Evolutionary conservation across 208 protist genomes (phyloP), one percentile per base, ranked within the genome.

Genomic region (Tritrichomonas musculus): DNA sequence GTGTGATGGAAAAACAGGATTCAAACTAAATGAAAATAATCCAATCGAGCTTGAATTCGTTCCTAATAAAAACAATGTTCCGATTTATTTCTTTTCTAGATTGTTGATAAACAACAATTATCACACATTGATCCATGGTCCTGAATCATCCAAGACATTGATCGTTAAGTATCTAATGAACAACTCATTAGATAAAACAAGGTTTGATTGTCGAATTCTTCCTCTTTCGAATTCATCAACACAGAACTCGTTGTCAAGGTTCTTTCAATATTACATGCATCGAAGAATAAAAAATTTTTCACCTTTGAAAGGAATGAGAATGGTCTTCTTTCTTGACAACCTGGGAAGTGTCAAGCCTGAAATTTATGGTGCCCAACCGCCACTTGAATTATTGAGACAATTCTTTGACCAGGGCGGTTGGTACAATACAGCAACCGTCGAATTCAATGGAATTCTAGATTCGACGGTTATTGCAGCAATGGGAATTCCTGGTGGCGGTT

Each of bases 351-450:
- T 98, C 14, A 97, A 97, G 4, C 95, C 97, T 9, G 98, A 99
- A 95, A 95, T 96, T 72, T 99, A 98, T 94, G 98, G 98, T 44
- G 97, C 98, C 8, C 98, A 98, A 57, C 98, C 98, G 82, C 97
- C 98, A 25, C 97, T 99, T 82, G 98, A 99, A 95, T 95, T 99
- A 27, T 95, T 99, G 8, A 96, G 98, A 4, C 98, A 99, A 96
- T 94, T 99, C 92, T 97, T 99, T 95, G 97, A 98, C 92, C 97
- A 97, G 66, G 96, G 97, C 65, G 98, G 98, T 50, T 99, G 98
- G 95, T 99, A 98, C 95, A 98, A 99, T 95, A 97, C 97, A 92
- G 97, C 97, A 94, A 96, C 97, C 39, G 96, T 97, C 65, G 97
- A 98, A 94, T 98, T 97, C 96, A 98, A 98, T 95, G 82, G 95